These are phyloP conservation scores for Medakamo hakoo DNA, from an alignment of 139 green algal genomes.

Conservation along the genomic window DNA sequence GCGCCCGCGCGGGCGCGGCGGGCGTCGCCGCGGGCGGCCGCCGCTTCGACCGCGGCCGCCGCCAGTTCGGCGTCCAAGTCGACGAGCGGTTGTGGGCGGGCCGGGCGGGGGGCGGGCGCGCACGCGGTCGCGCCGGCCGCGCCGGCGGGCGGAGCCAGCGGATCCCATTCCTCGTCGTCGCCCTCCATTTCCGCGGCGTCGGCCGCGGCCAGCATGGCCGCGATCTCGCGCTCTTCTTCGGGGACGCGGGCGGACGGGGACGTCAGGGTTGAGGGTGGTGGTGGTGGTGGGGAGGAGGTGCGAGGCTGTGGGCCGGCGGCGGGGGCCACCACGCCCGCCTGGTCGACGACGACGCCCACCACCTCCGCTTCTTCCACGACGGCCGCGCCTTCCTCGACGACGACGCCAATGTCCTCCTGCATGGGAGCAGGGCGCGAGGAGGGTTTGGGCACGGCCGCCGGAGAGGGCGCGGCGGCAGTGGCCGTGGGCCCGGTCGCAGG, in stretches of 20 bases:
- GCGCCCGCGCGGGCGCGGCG: conserved; percentile 7
- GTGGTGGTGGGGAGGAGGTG: conserved; percentile 1
- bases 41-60: conserved; percentile 5
- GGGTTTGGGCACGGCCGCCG: no score
- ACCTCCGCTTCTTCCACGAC: no score
- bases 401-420: no score
- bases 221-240: not conserved
- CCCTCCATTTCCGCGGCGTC: not conserved
- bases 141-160: not conserved
- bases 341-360: no score
- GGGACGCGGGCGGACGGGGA: not conserved
- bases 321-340: no score
- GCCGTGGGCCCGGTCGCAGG: no score
- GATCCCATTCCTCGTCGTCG: not conserved
- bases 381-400: no score
- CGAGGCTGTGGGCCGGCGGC: no score
- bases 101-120: no score
- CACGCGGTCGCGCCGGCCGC: not conserved
- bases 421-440: no score
- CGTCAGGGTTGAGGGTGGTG: not conserved
- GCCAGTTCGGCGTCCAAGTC: conserved; percentile 21
- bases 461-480: no score
- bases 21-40: not conserved
- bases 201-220: not conserved
- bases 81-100: no score